Evolutionary conservation across 257 asterid species (phyloP), one percentile per base, ranked within the genome.

Genomic region (Solanum habrochaites): DNA sequence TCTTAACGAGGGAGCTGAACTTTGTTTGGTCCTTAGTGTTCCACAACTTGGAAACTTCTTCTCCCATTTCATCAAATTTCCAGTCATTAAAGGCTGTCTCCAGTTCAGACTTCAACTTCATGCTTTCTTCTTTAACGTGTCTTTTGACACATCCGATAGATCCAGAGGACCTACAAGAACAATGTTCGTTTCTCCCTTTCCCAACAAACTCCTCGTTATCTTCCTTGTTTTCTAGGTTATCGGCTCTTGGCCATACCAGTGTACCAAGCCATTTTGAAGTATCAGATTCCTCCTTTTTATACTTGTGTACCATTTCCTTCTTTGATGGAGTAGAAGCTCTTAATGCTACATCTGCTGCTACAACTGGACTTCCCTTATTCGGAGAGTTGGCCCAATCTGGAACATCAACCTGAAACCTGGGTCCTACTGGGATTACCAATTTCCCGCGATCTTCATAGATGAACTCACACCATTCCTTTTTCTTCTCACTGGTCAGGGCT

Each of bases 31-130:
- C 91, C 56, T 25, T 40, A 52, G 18, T 3, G 47, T 71, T 85
- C 93, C 92, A 90, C 15, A 40, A 43, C n/a, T 5, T 47, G 32
- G 89, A 49, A 73, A 70, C 81, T 2, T 39, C 87, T 86, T 86
- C 90, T 20, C 92, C 93, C 86, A 90, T 88, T 52, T 86, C 86
- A 73, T 80, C 67, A 43, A 90, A 87, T 64, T 87, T 86, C 92
- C 89, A 89, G 42, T 3, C 42, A 37, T 12, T 15, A 82, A 85
- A 91, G 32, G 87, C 91, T 3, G 85, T 13, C 29, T 89, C 90
- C 31, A 91, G 69, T 62, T 90, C 93, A 31, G 37, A 6, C 71
- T 71, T 40, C 62, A 91, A 67, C 87, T 66, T 77, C 31, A 11
- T 64, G 70, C 88, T 83, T 83, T 88, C 80, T 42, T 86, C 85